These are phyloP conservation scores for Babjeviella inositovora DNA, from an alignment of 805 yeast genomes.

Conservation along the genomic window DNA sequence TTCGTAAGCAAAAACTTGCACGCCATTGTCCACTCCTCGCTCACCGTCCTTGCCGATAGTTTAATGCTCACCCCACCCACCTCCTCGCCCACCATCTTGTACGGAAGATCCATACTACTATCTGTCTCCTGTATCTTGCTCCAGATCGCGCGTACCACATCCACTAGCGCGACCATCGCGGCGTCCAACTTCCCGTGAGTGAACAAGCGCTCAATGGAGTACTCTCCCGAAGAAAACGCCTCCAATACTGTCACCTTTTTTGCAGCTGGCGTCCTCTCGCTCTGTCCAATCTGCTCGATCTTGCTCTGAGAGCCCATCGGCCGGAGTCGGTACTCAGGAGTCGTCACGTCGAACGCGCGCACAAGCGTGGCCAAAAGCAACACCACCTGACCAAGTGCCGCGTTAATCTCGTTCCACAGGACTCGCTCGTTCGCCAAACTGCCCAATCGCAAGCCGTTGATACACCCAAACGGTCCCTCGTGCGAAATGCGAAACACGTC, in stretches of 20 bases:
- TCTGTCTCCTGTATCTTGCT: constrained; percentile 25
- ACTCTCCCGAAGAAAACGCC: constrained; percentile 54
- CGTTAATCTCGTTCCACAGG: constrained; percentile 85
- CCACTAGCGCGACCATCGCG: constrained; percentile 67
- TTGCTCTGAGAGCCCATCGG: constrained; percentile 81
- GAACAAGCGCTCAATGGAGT: constrained; percentile 53
- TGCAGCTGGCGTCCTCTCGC: constrained; percentile 18
- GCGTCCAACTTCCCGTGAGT: constrained; percentile 66
- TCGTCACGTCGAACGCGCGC: constrained; percentile 33
- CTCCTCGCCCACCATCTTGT: constrained; percentile 49
- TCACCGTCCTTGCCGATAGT: constrained; percentile 42
- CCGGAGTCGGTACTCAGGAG: constrained; percentile 44
- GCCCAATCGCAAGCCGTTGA: constrained; percentile 78
- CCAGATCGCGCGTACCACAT: constrained; percentile 38
- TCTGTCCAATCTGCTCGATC: constrained; percentile 47
- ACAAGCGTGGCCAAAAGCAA: constrained; percentile 51
- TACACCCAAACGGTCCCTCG: constrained; percentile 75
- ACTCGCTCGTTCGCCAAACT: constrained; percentile 39
- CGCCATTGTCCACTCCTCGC: constrained; percentile 80
- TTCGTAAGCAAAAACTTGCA: constrained; percentile 72
- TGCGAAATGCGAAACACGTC: constrained; percentile 75
- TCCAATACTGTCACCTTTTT: constrained; percentile 27
- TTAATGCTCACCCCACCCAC: constrained; percentile 71
- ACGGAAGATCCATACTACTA: constrained; percentile 51
- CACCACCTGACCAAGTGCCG: constrained; percentile 78